A percentile compares a stretch with the other conserved stretches of the same genome.
phyloP scores from a whole-genome alignment of 805 yeast genomes.

The Lipomyces chichibuensis region DNA sequence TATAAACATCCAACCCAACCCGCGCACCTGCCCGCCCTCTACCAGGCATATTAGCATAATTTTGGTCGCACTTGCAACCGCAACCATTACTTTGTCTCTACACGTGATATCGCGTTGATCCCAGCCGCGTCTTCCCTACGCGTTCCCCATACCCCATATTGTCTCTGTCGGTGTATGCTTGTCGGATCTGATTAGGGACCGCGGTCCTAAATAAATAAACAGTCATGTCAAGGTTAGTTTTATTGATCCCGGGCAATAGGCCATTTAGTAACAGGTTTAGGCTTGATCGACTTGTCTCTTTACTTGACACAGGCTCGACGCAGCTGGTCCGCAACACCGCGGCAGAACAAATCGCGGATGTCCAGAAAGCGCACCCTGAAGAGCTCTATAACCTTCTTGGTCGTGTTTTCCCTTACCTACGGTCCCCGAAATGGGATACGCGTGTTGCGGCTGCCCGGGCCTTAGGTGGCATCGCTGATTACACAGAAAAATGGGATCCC shows the following conservation, averaged over 20 bases:
- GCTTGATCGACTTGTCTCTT: conserved; percentile 59
- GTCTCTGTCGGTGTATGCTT: not conserved
- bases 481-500: conserved; percentile 85
- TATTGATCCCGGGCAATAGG: not conserved
- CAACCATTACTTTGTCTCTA: not conserved
- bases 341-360: conserved; percentile 92
- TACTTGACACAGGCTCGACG: conserved; percentile 91
- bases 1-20: conserved; percentile 27
- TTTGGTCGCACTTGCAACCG: conserved; percentile 1
- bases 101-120: conserved; percentile 7
- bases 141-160: not conserved
- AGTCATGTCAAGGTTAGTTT: conserved; percentile 28
- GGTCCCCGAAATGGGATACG: conserved; percentile 91
- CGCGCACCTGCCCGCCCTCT: conserved; percentile 10
- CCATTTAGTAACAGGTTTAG: conserved; percentile 47
- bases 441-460: conserved; percentile 94
- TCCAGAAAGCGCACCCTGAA: conserved; percentile 93
- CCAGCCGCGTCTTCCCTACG: conserved; percentile 17
- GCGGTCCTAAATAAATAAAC: not conserved
- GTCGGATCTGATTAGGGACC: not conserved
- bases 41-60: not conserved
- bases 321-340: conserved; percentile 93
- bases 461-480: conserved; percentile 85
- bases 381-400: conserved; percentile 81
- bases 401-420: conserved; percentile 86